Conservation (phyloP, 2,329 filamentous ascomycete genomes). For the Fusarium sp. region DNA sequence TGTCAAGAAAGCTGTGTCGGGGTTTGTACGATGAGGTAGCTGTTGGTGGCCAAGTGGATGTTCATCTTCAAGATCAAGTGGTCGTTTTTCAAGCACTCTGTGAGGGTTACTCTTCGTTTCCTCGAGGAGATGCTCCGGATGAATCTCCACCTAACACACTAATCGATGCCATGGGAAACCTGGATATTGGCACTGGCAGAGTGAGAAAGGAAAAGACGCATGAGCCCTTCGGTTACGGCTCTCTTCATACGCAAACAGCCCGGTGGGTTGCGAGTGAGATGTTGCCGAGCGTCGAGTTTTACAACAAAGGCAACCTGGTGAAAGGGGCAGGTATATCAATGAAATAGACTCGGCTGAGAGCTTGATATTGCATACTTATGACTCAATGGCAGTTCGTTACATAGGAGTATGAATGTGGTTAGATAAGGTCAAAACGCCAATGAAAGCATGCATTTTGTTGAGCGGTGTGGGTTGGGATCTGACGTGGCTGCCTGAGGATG, state of each 20-base stretch:
- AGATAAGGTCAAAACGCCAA: not conserved
- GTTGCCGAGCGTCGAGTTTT: constrained; percentile 58
- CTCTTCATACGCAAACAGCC: constrained; percentile 65
- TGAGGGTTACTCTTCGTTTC: constrained; percentile 59
- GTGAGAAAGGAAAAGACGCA: constrained; percentile 54
- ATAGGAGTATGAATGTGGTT: not conserved
- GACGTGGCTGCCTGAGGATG: constrained; percentile 23
- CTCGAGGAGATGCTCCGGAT: constrained; percentile 37
- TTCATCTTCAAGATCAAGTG: constrained; percentile 68
- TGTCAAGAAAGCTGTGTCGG: constrained; percentile 56
- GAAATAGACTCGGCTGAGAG: constrained; percentile 4
- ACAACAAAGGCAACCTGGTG: constrained; percentile 59
- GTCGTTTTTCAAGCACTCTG: constrained; percentile 67
- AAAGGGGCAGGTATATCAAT: constrained; percentile 52
- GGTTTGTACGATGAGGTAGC: constrained; percentile 56
- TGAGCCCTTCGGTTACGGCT: constrained; percentile 64
- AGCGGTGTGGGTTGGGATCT: constrained; percentile 11
- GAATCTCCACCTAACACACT: constrained; percentile 28
- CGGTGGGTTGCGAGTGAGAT: constrained; percentile 65
- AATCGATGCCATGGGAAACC: constrained; percentile 42
- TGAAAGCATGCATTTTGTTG: not conserved
- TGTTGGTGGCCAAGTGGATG: constrained; percentile 59
- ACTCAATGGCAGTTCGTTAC: not conserved
- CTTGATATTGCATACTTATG: not conserved
- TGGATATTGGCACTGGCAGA: constrained; percentile 39